These are phyloP conservation scores for Ambrosia hybrid DNA, from an alignment of 140 eudicot genomes.

Conservation along the genomic window DNA sequence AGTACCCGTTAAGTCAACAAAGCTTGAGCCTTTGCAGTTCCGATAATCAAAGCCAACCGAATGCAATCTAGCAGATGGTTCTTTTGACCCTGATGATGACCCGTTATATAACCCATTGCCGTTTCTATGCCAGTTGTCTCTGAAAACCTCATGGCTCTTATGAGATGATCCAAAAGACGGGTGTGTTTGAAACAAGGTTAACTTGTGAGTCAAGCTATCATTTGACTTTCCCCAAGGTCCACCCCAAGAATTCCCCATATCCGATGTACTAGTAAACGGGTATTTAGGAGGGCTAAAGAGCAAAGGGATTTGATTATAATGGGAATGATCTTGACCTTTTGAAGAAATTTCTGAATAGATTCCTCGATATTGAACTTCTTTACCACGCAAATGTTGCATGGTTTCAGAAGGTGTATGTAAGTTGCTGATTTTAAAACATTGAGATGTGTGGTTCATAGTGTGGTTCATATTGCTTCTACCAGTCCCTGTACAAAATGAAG, in stretches of 20 bases:
- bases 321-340: constrained; percentile 35
- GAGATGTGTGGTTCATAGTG: constrained; percentile 15
- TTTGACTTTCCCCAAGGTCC: constrained; percentile 42
- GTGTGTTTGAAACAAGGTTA: constrained; percentile 42
- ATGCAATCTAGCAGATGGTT: constrained; percentile 31
- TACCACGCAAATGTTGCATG: constrained; percentile 1
- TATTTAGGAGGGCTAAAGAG: constrained; percentile 33
- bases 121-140: constrained; percentile 52
- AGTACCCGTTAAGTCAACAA: constrained; percentile 43
- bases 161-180: constrained; percentile 44
- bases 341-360: constrained; percentile 42
- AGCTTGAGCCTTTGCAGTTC: constrained; percentile 34
- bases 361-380: constrained; percentile 23
- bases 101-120: constrained; percentile 61
- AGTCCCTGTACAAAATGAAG: constrained; percentile 48
- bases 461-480: constrained; percentile 35
- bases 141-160: constrained; percentile 40
- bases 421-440: background rate
- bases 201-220: constrained; percentile 49
- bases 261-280: constrained; percentile 43
- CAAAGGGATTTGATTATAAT: constrained; percentile 30
- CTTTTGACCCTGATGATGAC: constrained; percentile 62
- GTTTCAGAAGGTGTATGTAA: too few species aligned
- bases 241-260: constrained; percentile 43
- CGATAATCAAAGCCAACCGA: constrained; percentile 36